These are phyloP conservation scores for Pythium rhizo-oryzae DNA, from an alignment of 352 stramenopile genomes.

Conservation along the genomic window DNA sequence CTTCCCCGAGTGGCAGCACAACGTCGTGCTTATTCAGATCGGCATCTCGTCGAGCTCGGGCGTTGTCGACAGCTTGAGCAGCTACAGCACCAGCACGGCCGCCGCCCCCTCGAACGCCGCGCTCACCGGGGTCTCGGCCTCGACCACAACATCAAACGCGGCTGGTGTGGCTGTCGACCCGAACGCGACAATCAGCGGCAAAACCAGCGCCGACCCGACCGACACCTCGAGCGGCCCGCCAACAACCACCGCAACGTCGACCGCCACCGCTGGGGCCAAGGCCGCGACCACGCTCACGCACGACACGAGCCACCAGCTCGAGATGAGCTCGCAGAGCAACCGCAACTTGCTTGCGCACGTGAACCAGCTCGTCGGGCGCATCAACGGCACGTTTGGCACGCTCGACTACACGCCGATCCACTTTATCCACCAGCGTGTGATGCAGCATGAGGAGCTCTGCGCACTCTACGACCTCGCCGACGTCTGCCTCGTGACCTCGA, in stretches of 20 bases:
- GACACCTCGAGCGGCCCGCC: too few species aligned
- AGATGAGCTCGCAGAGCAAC: conserved; percentile 37
- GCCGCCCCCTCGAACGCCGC: too few species aligned
- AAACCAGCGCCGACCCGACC: too few species aligned
- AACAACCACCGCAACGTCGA: conserved; percentile 46
- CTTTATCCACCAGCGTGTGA: conserved; percentile 72
- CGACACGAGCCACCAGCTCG: too few species aligned
- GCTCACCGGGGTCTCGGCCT: too few species aligned
- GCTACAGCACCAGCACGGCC: too few species aligned
- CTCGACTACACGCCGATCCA: conserved; percentile 87
- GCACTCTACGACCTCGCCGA: conserved; percentile 90
- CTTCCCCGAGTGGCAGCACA: conserved; percentile 88
- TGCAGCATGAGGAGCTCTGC: conserved; percentile 21
- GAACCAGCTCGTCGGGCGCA: conserved; percentile 88
- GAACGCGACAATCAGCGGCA: conserved; percentile 26
- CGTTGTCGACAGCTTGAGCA: conserved; percentile 49
- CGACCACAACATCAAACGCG: too few species aligned
- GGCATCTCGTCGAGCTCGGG: conserved; percentile 89
- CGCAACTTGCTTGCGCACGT: conserved; percentile 79
- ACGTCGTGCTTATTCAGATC: conserved; percentile 94
- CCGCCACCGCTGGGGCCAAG: conserved; percentile 31
- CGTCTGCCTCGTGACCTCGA: conserved; percentile 89
- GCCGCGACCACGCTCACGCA: too few species aligned
- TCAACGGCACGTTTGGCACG: conserved; percentile 87
- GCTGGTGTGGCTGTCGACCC: conserved; percentile 13